phyloP scores from a whole-genome alignment of 108 stramenopile species.

The Nitzschia inconspicua region DNA sequence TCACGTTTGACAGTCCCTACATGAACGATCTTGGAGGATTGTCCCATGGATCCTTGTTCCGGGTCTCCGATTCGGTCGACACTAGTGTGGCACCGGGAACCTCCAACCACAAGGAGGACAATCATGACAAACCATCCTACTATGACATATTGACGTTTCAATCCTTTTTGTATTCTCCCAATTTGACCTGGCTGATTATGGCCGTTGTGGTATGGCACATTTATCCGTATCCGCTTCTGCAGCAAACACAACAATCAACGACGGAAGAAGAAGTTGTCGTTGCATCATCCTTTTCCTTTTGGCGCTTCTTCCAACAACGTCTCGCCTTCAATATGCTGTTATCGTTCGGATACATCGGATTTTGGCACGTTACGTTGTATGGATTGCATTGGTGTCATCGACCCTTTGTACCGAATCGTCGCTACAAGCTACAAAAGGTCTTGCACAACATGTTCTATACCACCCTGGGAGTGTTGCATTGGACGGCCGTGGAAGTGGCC shows the following conservation, averaged over 20 bases:
- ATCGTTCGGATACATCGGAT: slow-evolving; percentile 20
- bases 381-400: slow-evolving; percentile 11
- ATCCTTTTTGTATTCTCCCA: slow-evolving; percentile 20
- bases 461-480: slow-evolving; percentile 22
- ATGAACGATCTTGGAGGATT: slow-evolving; percentile 13
- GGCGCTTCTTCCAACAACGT: not conserved
- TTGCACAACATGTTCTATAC: slow-evolving; percentile 31
- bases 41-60: slow-evolving; percentile 15
- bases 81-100: slow-evolving; percentile 8
- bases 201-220: slow-evolving; percentile 1
- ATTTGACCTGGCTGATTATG: slow-evolving; percentile 20
- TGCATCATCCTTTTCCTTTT: not conserved
- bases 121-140: not conserved
- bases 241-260: not conserved
- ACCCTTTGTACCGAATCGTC: slow-evolving; percentile 13
- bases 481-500: slow-evolving; percentile 25
- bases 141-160: not conserved
- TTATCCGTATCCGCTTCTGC: slow-evolving; percentile 5
- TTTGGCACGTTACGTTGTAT: slow-evolving; percentile 33
- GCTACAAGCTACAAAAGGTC: slow-evolving; percentile 6
- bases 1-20: no score
- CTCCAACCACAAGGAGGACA: not conserved
- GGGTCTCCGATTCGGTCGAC: slow-evolving; percentile 3
- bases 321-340: slow-evolving; percentile 3
- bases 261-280: not conserved